Conservation (phyloP, 371 early-diverging fungal species). For the Mucor saturninus region DNA sequence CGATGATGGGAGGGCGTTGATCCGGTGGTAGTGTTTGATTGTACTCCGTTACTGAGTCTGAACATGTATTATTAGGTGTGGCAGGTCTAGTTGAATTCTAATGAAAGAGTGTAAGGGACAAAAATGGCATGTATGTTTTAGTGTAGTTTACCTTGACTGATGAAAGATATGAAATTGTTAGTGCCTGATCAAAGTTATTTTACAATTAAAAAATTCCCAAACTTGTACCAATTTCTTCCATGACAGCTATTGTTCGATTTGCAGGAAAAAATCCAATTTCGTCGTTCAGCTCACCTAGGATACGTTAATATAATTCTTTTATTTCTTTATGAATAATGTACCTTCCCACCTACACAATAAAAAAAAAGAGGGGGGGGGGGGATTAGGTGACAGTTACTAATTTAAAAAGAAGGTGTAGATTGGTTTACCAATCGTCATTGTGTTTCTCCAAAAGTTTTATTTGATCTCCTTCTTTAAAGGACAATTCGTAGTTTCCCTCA, state of each 20-base stretch:
- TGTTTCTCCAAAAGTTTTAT: slow-evolving; percentile 53
- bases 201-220: background rate
- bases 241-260: slow-evolving; percentile 32
- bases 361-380: background rate
- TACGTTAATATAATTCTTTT: background rate
- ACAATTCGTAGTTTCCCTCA: slow-evolving; percentile 52
- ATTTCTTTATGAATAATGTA: slow-evolving; percentile 2
- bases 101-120: too few species aligned
- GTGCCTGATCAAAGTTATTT: background rate
- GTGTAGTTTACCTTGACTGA: background rate
- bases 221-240: background rate
- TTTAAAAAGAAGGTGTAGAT: background rate
- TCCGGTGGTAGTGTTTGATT: background rate
- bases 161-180: too few species aligned
- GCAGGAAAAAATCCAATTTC: slow-evolving; percentile 57
- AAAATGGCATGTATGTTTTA: too few species aligned
- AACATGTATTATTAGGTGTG: background rate
- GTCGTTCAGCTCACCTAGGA: slow-evolving; percentile 43
- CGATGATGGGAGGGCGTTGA: background rate
- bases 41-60: slow-evolving; percentile 4
- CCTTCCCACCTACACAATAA: slow-evolving; percentile 53
- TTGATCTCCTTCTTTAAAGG: slow-evolving; percentile 52
- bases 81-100: background rate
- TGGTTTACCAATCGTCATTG: slow-evolving; percentile 54
- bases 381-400: background rate